A percentile compares a stretch with the other conserved stretches of the same genome.
phyloP scores from a whole-genome alignment of 805 yeast genomes.

The Pichia membranifaciens region DNA sequence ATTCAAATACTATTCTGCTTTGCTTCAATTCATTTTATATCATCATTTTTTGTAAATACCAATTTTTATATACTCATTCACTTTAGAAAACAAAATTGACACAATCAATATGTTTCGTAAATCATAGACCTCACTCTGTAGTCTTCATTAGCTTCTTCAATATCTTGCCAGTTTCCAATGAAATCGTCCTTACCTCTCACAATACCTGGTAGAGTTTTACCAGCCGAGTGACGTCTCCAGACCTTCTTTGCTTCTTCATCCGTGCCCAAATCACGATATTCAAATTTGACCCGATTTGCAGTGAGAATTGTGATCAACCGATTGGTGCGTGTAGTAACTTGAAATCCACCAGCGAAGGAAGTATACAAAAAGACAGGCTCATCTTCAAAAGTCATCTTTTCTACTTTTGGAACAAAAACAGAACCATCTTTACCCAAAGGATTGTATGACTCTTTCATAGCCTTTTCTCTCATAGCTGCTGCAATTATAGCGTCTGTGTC shows the following conservation, averaged over 20 bases:
- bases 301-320: slow-evolving; percentile 66
- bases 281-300: slow-evolving; percentile 65
- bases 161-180: slow-evolving; percentile 80
- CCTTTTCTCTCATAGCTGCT: slow-evolving; percentile 25
- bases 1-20: no score
- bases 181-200: slow-evolving; percentile 77
- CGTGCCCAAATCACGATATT: slow-evolving; percentile 75
- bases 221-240: slow-evolving; percentile 72
- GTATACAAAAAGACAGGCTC: slow-evolving; percentile 75
- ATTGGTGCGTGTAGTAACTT: slow-evolving; percentile 71
- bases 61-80: no score
- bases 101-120: slow-evolving; percentile 43
- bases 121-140: slow-evolving; percentile 57
- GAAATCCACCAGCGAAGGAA: slow-evolving; percentile 83
- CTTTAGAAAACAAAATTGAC: no score
- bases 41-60: no score
- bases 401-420: slow-evolving; percentile 30
- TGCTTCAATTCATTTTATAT: no score
- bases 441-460: slow-evolving; percentile 5
- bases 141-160: slow-evolving; percentile 82
- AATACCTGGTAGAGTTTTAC: slow-evolving; percentile 76
- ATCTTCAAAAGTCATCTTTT: slow-evolving; percentile 34
- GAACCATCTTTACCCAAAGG: slow-evolving; percentile 17
- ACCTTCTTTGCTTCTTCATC: slow-evolving; percentile 79
- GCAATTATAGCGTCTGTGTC: slow-evolving; percentile 25